Evolutionary conservation across 208 protist genomes (phyloP).

Genomic region (Trypanosoma scelopori): DNA sequence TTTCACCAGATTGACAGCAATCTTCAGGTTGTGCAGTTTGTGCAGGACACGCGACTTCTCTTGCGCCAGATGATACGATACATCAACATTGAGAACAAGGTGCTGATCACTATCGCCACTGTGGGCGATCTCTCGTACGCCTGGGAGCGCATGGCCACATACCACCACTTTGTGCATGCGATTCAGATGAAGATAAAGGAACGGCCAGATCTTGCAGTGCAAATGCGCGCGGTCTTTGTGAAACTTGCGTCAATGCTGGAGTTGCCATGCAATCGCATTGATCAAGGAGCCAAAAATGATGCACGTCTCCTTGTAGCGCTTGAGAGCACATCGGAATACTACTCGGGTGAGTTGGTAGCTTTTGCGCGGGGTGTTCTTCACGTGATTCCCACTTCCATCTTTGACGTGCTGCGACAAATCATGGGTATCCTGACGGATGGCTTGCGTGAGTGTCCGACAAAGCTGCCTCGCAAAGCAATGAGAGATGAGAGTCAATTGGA

Average conservation of each 20-base stretch:
- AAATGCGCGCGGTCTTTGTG: conserved; percentile 96
- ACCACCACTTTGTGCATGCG: conserved; percentile 77
- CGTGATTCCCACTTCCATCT: conserved; percentile 96
- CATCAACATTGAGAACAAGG: conserved; percentile 92
- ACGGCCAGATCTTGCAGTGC: conserved; percentile 89
- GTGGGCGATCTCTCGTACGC: conserved; percentile 97
- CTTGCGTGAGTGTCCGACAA: conserved; percentile 77
- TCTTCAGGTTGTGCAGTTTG: conserved; percentile 91
- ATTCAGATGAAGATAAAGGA: conserved; percentile 95
- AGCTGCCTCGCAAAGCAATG: conserved; percentile 62
- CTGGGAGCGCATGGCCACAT: conserved; percentile 93
- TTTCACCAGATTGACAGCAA: conserved; percentile 93
- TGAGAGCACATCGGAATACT: conserved; percentile 92
- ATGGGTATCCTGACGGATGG: conserved; percentile 91
- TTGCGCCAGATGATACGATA: conserved; percentile 95
- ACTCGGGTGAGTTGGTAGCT: conserved; percentile 88
- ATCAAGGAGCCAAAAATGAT: conserved; percentile 75
- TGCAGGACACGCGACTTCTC: conserved; percentile 84
- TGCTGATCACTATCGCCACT: conserved; percentile 86
- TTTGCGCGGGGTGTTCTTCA: conserved; percentile 95
- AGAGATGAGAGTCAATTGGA: conserved; percentile 91
- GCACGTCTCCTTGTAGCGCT: conserved; percentile 70
- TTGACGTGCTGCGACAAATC: conserved; percentile 94
- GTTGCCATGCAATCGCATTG: conserved; percentile 93
- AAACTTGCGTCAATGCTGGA: conserved; percentile 96